Evolutionary conservation across 768 basidiomycete species (phyloP).

Genomic region (Leccinum sublutescens): DNA sequence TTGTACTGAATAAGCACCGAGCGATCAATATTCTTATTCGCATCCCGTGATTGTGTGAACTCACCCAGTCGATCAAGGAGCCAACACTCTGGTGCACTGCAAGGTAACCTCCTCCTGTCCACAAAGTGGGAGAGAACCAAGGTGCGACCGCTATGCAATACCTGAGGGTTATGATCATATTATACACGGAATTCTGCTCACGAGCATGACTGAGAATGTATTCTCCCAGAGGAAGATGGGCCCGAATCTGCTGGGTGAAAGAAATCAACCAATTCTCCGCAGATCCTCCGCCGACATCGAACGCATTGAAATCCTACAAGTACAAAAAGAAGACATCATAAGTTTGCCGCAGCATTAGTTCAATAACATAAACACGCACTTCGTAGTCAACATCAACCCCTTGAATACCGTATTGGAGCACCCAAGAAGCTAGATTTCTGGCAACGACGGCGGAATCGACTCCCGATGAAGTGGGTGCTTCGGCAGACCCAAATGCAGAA

Average conservation of each 20-base stretch:
- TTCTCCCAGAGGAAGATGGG: slow-evolving; percentile 31
- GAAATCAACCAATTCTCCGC: slow-evolving; percentile 46
- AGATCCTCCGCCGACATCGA: slow-evolving; percentile 36
- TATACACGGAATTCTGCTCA: slow-evolving; percentile 13
- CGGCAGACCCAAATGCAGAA: slow-evolving; percentile 46
- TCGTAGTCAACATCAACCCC: slow-evolving; percentile 57
- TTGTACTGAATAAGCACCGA: background rate
- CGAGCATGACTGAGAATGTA: slow-evolving; percentile 37
- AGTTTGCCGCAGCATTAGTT: background rate
- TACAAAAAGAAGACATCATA: background rate
- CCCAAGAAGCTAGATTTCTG: slow-evolving; percentile 42
- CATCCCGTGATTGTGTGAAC: background rate
- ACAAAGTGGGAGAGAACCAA: slow-evolving; percentile 38
- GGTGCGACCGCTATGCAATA: slow-evolving; percentile 39
- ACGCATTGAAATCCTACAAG: slow-evolving; percentile 56
- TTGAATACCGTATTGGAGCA: slow-evolving; percentile 44
- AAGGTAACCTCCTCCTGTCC: slow-evolving; percentile 42
- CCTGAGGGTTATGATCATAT: background rate
- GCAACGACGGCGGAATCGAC: slow-evolving; percentile 38
- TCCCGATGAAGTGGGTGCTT: slow-evolving; percentile 40
- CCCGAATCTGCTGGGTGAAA: slow-evolving; percentile 32
- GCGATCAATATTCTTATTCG: too few relatives aligned
- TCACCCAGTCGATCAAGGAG: slow-evolving; percentile 44
- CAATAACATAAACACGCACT: slow-evolving; percentile 11
- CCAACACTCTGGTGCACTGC: slow-evolving; percentile 39